Percentiles rank a stretch among this genome's conserved stretches.
Evolutionary conservation across 805 yeast species (phyloP).

Genomic region (Saturnispora bothae): DNA sequence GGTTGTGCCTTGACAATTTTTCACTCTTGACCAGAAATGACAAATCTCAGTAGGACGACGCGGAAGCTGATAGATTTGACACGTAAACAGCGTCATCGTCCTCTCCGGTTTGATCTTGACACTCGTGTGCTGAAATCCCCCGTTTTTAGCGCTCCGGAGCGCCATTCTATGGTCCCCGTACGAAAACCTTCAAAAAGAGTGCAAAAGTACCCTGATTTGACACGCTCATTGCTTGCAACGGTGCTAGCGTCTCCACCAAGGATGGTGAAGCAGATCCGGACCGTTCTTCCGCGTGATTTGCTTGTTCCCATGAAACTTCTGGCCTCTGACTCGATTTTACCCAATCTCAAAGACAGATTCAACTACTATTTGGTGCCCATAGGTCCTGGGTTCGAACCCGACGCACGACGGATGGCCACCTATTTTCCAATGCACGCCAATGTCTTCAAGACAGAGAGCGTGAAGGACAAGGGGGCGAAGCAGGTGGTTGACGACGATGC

Average conservation of each 20-base stretch:
- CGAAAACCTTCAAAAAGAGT: slow-evolving; percentile 11
- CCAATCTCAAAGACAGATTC: neutral
- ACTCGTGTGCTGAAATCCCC: slow-evolving; percentile 11
- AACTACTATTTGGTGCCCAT: slow-evolving; percentile 2
- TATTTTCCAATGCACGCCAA: slow-evolving; percentile 1
- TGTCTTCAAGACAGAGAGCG: neutral
- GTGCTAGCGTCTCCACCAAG: slow-evolving; percentile 35
- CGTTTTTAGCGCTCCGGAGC: slow-evolving; percentile 16
- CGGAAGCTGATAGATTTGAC: neutral
- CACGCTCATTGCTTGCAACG: slow-evolving; percentile 29
- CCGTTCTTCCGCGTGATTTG: slow-evolving; percentile 31
- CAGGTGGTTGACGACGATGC: neutral
- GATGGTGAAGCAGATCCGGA: slow-evolving; percentile 27
- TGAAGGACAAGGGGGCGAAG: neutral
- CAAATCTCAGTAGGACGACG: neutral
- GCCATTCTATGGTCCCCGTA: neutral
- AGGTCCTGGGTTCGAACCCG: neutral
- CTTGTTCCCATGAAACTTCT: slow-evolving; percentile 26
- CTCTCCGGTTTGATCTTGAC: slow-evolving; percentile 1
- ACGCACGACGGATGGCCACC: neutral
- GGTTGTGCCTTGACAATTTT: no score
- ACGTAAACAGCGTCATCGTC: neutral
- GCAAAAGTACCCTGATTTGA: slow-evolving; percentile 17
- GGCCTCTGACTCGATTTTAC: slow-evolving; percentile 1
- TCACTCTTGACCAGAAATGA: neutral